Base-by-base conservation (phyloP, 495 filamentous ascomycete genomes). In the Daldinia childiae region DNA sequence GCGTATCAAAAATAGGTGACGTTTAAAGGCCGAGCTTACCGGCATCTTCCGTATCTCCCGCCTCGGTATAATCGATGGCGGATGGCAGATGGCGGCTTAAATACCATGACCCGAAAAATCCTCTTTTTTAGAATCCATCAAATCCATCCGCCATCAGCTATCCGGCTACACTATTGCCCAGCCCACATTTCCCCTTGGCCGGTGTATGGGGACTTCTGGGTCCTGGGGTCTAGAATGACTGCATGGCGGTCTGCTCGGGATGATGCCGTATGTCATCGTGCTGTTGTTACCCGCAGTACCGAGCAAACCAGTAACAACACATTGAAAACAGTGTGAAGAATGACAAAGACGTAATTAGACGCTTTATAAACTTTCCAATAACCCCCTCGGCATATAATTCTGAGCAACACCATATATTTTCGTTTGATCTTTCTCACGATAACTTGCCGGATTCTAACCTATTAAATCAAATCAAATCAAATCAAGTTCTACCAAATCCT, bases 41-140 rank as follows among this genome's bases (percentile, higher is more conserved):
- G 76, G 64, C 71, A 74, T 74, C 66, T 73, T 57, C 54, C 54
- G 54, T 17, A 36, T 32, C 30, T 57, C 73, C 75, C 75, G 75
- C 61, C 59, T 74, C 71, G 71, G 71, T 70, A 69, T 50, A 74
- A 67, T 54, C 60, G 14, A 60, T 68, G 60, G 67, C 67, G 60
- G 67, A n/a, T n/a, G n/a, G n/a, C n/a, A n/a, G 14, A 60, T 68
- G 60, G 67, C 67, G 60, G 67, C 64, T 74, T 65, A 70, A 70
- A 66, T 67, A 62, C 17, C 69, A 59, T 56, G 54, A 62, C 73
- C 76, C 74, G 75, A 71, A 34, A 77, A 77, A 76, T 77, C 70
- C 71, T 71, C 73, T 77, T 76, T 77, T 77, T 64, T 29, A 14
- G 11, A 38, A 30, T 45, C 65, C n/a, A n/a, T n/a, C n/a, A n/a